Evolutionary conservation across 177 flowering plant genomes (phyloP), one percentile per base, ranked within the genome.

Genomic region (Vitis hybrid): DNA sequence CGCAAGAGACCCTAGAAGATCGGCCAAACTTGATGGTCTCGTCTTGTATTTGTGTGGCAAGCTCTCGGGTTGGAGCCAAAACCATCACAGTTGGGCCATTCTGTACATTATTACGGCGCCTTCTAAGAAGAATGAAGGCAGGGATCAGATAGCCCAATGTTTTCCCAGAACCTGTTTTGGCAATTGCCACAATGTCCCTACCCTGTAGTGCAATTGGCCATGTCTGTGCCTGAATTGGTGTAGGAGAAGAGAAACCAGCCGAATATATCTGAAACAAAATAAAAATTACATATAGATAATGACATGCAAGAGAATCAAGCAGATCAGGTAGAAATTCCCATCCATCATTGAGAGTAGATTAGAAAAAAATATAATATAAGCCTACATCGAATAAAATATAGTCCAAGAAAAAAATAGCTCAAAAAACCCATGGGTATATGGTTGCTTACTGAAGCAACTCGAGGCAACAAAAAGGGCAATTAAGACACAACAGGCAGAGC

Each of bases 391-490:
- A 64, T 18, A 64, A 67, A 49, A 7, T 14, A 63, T 60, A 13
- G 76, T 16, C 72, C 55, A 21, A 21, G 50, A 74, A 64, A 77
- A 75, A 64, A 73, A 21, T 14, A 48, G 70, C 80, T 57, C 55
- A 74, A 72, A 82, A 79, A 63, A 69, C 78, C 76, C 69, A 78
- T 79, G 71, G 78, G 83, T 82, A 71, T 78, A 76, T 66, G 56
- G 93, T 89, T 90, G 95, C 97, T 90, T 92, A 92, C 93, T 78
- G 84, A 90, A 92, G 95, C 95, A 92, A 90, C 97, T 87, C 64
- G 83, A 81, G 83, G 91, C 91, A 92, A 87, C 84, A 87, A 91
- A 87, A 76, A 84, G 77, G 82, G 80, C 81, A 84, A 80, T 73
- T 81, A 83, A 85, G 91, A 90, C 76, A 82, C 80, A 80, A 71